Percentiles rank a stretch among this genome's conserved stretches.
These are phyloP conservation scores for Zygosaccharomyces pseudobailii DNA, from an alignment of 1,139 yeast species.

Conservation along the genomic window DNA sequence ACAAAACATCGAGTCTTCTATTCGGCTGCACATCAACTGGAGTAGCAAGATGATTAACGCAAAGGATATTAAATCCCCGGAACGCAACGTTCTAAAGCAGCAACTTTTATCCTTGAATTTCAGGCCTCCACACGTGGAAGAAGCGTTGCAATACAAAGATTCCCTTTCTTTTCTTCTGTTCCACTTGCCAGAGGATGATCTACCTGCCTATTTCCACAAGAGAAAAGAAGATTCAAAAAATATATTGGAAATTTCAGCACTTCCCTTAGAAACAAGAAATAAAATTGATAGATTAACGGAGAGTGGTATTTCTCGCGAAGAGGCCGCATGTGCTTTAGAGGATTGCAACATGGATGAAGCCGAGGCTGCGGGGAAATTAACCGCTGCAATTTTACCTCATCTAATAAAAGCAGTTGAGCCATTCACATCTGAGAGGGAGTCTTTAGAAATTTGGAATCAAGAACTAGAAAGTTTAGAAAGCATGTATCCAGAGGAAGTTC, in stretches of 20 bases:
- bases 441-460: constrained; percentile 57
- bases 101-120: constrained; percentile 53
- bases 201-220: constrained; percentile 50
- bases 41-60: constrained; percentile 27
- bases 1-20: constrained; percentile 49
- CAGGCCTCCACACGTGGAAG: constrained; percentile 61
- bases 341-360: constrained; percentile 44
- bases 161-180: constrained; percentile 79
- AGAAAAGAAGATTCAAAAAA: constrained; percentile 45
- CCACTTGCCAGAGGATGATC: constrained; percentile 90
- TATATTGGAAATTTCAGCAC: constrained; percentile 42
- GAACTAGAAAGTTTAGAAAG: constrained; percentile 68
- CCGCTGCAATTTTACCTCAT: constrained; percentile 34
- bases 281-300: constrained; percentile 52
- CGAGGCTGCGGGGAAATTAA: constrained; percentile 48
- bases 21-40: constrained; percentile 56
- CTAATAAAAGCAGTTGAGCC: constrained; percentile 6
- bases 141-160: constrained; percentile 63
- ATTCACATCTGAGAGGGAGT: constrained; percentile 24
- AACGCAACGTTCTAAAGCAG: constrained; percentile 19
- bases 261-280: constrained; percentile 36
- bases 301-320: constrained; percentile 68
- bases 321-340: constrained; percentile 48
- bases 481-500: constrained; percentile 41
- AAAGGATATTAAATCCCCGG: constrained; percentile 15